These are phyloP conservation scores for Hirschfeldia incana DNA, from an alignment of 345 rosid genomes.

Conservation along the genomic window DNA sequence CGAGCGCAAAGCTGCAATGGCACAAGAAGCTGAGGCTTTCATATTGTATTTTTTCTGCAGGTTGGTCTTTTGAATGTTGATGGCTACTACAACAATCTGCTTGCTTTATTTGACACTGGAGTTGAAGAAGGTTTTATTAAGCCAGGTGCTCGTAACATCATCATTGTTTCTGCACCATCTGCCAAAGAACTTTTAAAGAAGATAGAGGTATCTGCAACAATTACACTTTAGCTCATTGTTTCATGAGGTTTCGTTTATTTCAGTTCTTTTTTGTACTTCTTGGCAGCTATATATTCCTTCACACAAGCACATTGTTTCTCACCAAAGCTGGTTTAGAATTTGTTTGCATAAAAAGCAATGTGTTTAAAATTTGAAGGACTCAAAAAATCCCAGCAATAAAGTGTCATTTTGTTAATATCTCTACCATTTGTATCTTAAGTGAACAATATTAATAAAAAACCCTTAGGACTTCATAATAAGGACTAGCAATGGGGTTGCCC, in stretches of 20 bases:
- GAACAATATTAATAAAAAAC: no score
- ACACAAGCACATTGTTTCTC: slow-evolving; percentile 73
- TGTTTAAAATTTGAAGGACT: no score
- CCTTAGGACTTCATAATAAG: no score
- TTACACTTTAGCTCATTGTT: background rate
- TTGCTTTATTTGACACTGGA: slow-evolving; percentile 72
- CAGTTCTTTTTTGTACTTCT: background rate
- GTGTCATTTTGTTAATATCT: no score
- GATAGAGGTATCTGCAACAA: background rate
- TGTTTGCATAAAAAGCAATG: no score
- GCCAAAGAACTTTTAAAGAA: slow-evolving; percentile 64
- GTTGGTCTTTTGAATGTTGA: slow-evolving; percentile 94
- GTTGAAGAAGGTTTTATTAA: slow-evolving; percentile 95
- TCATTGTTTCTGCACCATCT: slow-evolving; percentile 79
- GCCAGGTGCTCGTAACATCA: slow-evolving; percentile 75
- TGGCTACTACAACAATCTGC: slow-evolving; percentile 83
- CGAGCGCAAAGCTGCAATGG: slow-evolving; percentile 96
- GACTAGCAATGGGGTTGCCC: background rate
- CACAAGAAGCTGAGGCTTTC: slow-evolving; percentile 89
- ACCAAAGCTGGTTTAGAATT: slow-evolving; percentile 97
- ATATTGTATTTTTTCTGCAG: slow-evolving; percentile 41
- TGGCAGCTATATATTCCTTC: slow-evolving; percentile 71
- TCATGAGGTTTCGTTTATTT: background rate
- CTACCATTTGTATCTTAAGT: no score
- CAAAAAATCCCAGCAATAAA: no score